phyloP scores from a whole-genome alignment of 2,329 filamentous ascomycete genomes.

The Diaporthe aspalathi region DNA sequence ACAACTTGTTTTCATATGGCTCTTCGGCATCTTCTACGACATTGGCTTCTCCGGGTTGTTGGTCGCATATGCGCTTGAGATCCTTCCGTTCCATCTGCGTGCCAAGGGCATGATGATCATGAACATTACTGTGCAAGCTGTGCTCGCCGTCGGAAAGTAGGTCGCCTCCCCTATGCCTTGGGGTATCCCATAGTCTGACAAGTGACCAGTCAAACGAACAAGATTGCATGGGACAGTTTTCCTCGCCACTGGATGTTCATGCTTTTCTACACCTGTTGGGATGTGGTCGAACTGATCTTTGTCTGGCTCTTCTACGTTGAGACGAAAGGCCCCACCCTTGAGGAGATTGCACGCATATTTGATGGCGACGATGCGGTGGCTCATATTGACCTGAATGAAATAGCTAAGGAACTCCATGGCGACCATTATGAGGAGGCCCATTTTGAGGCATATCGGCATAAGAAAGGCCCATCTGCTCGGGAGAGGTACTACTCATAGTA shows the following conservation, averaged over 20 bases:
- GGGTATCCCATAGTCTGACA: background rate
- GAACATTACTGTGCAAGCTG: slow-evolving; percentile 72
- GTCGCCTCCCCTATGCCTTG: slow-evolving; percentile 45
- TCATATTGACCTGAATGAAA: slow-evolving; percentile 64
- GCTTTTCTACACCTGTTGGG: slow-evolving; percentile 74
- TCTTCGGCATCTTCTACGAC: slow-evolving; percentile 70
- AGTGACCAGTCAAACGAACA: slow-evolving; percentile 67
- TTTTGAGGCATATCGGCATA: slow-evolving; percentile 34
- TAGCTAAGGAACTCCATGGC: slow-evolving; percentile 64
- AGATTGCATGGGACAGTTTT: slow-evolving; percentile 70
- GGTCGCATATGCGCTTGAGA: slow-evolving; percentile 68
- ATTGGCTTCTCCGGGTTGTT: slow-evolving; percentile 70
- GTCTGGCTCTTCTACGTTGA: slow-evolving; percentile 77
- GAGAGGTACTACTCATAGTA: slow-evolving; percentile 35
- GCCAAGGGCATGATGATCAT: slow-evolving; percentile 72
- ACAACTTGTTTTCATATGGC: slow-evolving; percentile 69
- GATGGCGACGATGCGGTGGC: slow-evolving; percentile 71
- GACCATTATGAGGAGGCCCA: slow-evolving; percentile 49
- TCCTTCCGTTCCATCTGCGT: slow-evolving; percentile 68
- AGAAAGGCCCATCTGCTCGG: slow-evolving; percentile 34
- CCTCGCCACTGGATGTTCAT: slow-evolving; percentile 73
- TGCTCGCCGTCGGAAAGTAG: slow-evolving; percentile 70
- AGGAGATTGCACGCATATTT: slow-evolving; percentile 77
- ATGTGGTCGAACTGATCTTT: slow-evolving; percentile 69
- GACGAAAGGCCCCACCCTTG: slow-evolving; percentile 77